Percentiles rank a stretch among this genome's conserved stretches.
phyloP scores from a whole-genome alignment of 2,329 filamentous ascomycete species.

The Cladosporium sphaerospermum region DNA sequence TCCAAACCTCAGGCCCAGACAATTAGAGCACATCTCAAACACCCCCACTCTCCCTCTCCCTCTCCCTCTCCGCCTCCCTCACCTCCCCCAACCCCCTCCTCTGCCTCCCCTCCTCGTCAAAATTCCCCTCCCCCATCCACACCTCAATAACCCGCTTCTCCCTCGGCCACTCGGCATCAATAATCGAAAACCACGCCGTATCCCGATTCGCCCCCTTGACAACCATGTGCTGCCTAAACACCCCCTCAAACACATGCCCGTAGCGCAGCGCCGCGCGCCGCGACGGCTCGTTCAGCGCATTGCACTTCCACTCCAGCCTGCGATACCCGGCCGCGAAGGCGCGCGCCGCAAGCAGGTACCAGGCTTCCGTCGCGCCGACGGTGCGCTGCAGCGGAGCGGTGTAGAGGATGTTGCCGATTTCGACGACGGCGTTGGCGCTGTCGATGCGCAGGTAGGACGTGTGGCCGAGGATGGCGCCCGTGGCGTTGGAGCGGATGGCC shows the following conservation, averaged over 20 bases:
- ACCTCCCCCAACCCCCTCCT: conserved; percentile 38
- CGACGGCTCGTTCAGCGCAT: conserved; percentile 51
- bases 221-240: conserved; percentile 58
- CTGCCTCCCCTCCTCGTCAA: conserved; percentile 50
- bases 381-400: conserved; percentile 48
- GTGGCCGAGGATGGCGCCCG: conserved; percentile 34
- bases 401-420: conserved; percentile 54
- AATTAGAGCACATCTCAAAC: too few relatives aligned
- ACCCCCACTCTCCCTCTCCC: too few relatives aligned
- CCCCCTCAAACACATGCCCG: conserved; percentile 55
- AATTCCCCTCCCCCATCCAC: conserved; percentile 54
- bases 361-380: conserved; percentile 50
- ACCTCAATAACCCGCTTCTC: conserved; percentile 42
- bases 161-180: conserved; percentile 53
- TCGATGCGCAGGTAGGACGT: conserved; percentile 42
- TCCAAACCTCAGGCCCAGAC: too few relatives aligned
- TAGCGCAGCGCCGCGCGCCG: conserved; percentile 50
- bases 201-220: conserved; percentile 52
- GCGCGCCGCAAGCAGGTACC: conserved; percentile 49
- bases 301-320: conserved; percentile 60
- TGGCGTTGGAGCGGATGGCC: conserved; percentile 29
- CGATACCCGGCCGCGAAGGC: conserved; percentile 48
- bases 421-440: conserved; percentile 45
- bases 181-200: conserved; percentile 55
- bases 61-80: conserved; percentile 14